Evolutionary conservation across 2,329 filamentous ascomycete genomes (phyloP), one percentile per base, ranked within the genome.

Genomic region (Lasiodiplodia theobromae): DNA sequence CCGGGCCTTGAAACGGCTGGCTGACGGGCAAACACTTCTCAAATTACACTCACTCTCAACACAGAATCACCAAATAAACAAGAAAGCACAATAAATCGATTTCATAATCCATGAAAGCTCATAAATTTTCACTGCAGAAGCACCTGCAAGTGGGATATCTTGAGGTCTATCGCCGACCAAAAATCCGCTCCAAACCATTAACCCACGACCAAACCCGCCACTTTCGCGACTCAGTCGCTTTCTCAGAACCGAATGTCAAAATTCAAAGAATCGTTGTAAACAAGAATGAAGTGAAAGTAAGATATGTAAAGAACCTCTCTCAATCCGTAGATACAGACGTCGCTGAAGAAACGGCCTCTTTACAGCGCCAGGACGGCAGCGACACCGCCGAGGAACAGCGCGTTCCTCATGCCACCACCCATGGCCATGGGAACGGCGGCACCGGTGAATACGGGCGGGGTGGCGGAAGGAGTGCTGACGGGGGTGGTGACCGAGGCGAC

Each of bases 121-220:
- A 53, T 64, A 64, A 63, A 64, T 64, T 51, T 40, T 31, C 60
- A 64, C 60, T 52, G 60, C 60, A 53, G n/a, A 38, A 21, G 3
- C 8, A 7, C 37, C 44, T 64, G 60, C 60, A 28, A 64, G 60
- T 64, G 60, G 60, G 60, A 64, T 64, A 64, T 64, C 60, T 64
- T 38, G 47, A 23, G 60, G 60, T 64, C 60, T 64, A 52, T 53
- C 60, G 37, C 28, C 60, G 47, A 52, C 60, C 60, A 64, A 64
- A 47, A 47, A 38, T 38, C 23, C 60, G 21, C 60, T 14, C 60
- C 60, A 64, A 64, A 25, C 60, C 60, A 64, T 64, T 52, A 64
- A 53, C 28, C 21, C 28, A 47, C 21, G 51, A 63, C 44, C 23
- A 51, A 47, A 63, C 44, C 58, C 25, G 58, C 49, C 58, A 63